Evolutionary conservation across 306 rosid genomes (phyloP), one percentile per base, ranked within the genome.

Genomic region (Medicago truncatula): DNA sequence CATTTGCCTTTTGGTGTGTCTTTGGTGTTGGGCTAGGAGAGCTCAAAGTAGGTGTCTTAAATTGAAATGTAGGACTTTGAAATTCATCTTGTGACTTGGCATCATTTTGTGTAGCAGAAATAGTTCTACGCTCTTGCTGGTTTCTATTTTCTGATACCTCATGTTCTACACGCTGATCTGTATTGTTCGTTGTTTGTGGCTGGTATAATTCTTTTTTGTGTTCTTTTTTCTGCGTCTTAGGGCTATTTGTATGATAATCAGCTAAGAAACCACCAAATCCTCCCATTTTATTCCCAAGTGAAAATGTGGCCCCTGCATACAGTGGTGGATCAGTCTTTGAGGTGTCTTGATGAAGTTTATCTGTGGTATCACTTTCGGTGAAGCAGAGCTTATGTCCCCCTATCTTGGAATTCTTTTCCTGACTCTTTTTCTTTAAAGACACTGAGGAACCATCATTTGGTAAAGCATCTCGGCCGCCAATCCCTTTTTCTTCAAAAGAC

Each of bases 41-140:
- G 82, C 76, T 81, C 68, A 85, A 86, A 56, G 53, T 57, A 43
- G 91, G 86, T 40, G 89, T 81, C 67, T 83, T 79, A 31, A 85
- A 38, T 84, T 87, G 86, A 67, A 89, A 85, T 21, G 90, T 83
- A 62, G 92, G 92, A 84, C 96, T 90, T 71, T 16, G 86, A 66
- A 86, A 67, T 70, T 74, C 76, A 86, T 82, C 87, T 76, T 77
- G 85, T 40, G 67, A 84, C 76, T 80, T 80, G 31, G 85, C 62
- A 78, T 43, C 85, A 77, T 82, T 79, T 59, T 76, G 59, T 53
- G 61, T 69, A 28, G 82, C 71, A 41, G 87, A 74, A 83, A n/a
- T 76, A 54, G 54, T 84, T 76, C 53, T 69, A 47, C 72, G 67
- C 67, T 89, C 88, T 61, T 49, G 80, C 59, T 70, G 83, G 20